These are phyloP conservation scores for Eucalyptus camaldulensis DNA, from an alignment of 345 rosid genomes.

Conservation along the genomic window DNA sequence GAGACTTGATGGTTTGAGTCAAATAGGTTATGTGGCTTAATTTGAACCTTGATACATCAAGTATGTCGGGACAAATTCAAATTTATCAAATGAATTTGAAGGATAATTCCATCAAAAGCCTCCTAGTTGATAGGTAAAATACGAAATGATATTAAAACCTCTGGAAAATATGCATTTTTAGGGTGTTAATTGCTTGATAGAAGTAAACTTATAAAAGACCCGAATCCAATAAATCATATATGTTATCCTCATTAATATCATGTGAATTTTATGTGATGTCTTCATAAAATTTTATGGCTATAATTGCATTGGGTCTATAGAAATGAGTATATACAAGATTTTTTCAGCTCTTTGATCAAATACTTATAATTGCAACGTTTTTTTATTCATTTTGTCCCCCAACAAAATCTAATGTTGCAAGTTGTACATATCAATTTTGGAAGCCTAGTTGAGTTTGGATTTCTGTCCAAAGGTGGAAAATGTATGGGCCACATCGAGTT, in stretches of 20 bases:
- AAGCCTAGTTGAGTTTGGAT: background rate
- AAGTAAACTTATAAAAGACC: background rate
- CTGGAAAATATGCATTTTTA: background rate
- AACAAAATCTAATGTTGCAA: background rate
- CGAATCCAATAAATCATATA: rapidly evolving
- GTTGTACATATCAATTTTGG: background rate
- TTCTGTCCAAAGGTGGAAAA: background rate
- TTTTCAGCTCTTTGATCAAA: background rate
- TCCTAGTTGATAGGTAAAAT: background rate
- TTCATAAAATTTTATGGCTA: background rate
- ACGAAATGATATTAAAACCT: background rate
- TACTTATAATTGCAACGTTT: background rate
- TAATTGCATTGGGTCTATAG: background rate
- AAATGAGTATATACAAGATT: background rate
- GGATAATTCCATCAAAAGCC: background rate
- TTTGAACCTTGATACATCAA: background rate
- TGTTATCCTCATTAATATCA: background rate
- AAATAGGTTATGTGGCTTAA: background rate
- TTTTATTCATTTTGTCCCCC: background rate
- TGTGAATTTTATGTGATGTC: background rate
- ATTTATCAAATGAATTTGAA: background rate
- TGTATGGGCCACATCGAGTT: background rate
- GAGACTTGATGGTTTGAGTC: background rate
- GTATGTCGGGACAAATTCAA: background rate
- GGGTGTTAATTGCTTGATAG: background rate